Base-by-base conservation (phyloP, 495 filamentous ascomycete species). In the Chaetomium fimeti region DNA sequence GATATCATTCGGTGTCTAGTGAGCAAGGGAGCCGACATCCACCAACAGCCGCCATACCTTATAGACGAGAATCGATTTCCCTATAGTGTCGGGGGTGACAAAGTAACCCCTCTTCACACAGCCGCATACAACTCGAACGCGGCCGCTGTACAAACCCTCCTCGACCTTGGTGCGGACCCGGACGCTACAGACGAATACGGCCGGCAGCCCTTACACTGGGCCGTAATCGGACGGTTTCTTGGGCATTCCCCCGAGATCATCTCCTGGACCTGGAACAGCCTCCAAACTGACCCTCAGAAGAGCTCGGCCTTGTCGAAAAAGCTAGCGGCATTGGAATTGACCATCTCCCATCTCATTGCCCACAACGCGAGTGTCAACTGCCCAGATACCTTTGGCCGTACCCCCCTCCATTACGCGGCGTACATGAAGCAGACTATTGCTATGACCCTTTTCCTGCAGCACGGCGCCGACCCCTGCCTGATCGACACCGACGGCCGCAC, bases 131-230 rank as follows among this genome's bases (percentile, higher is more conserved):
- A 47, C 25, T 58, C 24, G 56, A 58, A 58, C 56, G 40, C 40
- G 42, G 56, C 22, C 22, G 56, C 13, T 40, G 16, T 58, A 8
- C 38, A 58, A 58, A 40, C 40, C 24, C 56, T 58, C 15, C 56
- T 58, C 15, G 40, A 58, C 42, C 40, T 58, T 7, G 40, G 56
- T 40, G 56, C 56, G 6, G 56, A 47, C 56, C 56, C 56, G 40
- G 56, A 58, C 40, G 56, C 40, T 25, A 58, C 56, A 24, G 56
- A 58, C 25, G 24, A 58, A 58, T n/a, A 45, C 22, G 40, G 56
- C 22, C 11, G 56, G n/a, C 40, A 47, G 24, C 56, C 56, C 24
- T 11, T 58, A 9, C 56, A 58, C 2, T 58, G 56, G 56, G 56
- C 56, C 43, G 56, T 40, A 5, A 45, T 58, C 25, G 56, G 56